Evolutionary conservation across 1,139 yeast species (phyloP).

Genomic region (Sugiyamaella pinicola): DNA sequence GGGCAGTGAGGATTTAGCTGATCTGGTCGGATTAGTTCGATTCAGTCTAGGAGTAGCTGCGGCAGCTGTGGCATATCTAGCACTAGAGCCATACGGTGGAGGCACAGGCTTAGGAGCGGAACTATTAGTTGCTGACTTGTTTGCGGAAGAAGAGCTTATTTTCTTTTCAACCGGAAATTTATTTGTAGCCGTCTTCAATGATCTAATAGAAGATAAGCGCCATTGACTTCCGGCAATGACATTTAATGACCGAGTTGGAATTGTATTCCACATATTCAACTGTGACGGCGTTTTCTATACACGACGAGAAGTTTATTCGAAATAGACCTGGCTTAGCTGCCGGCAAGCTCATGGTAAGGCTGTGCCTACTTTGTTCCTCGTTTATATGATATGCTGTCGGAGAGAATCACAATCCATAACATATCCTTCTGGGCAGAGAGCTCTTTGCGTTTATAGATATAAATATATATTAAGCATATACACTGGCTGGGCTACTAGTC

Average conservation of each 20-base stretch:
- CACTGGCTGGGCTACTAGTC: too few relatives aligned
- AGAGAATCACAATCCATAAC: too few relatives aligned
- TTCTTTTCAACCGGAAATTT: not conserved
- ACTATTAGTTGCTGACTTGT: not conserved
- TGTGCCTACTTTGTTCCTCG: too few relatives aligned
- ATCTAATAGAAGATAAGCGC: not conserved
- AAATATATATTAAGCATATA: too few relatives aligned
- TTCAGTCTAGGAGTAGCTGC: not conserved
- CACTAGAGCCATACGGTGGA: not conserved
- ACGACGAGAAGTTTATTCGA: not conserved
- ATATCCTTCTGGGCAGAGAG: too few relatives aligned
- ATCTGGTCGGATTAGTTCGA: not conserved
- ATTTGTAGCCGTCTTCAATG: slow-evolving; percentile 12
- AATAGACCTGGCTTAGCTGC: too few relatives aligned
- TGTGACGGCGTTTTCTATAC: not conserved
- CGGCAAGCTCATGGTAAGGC: too few relatives aligned
- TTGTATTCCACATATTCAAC: not conserved
- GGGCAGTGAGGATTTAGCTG: slow-evolving; percentile 9
- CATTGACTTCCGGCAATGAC: not conserved
- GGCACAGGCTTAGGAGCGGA: slow-evolving; percentile 5
- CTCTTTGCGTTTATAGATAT: too few relatives aligned
- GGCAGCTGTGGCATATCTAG: slow-evolving; percentile 9
- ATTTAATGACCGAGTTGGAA: not conserved
- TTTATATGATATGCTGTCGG: too few relatives aligned
- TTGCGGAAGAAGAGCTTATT: not conserved